Evolutionary conservation across 164 flowering plant species (phyloP).

Genomic region (Umbilicus rupestris): DNA sequence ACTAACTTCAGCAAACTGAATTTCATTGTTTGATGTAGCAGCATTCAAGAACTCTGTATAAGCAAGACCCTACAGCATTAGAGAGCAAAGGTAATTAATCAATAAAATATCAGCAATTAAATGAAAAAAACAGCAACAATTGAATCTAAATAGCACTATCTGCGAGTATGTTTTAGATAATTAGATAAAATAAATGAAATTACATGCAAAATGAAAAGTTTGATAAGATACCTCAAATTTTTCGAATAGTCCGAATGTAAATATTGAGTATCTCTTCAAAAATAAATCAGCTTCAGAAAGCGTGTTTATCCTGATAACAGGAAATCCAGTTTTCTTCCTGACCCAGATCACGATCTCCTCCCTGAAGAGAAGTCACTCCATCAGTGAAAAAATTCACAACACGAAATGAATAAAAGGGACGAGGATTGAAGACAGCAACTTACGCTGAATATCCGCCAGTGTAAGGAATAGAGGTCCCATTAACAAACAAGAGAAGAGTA

Average conservation of each 20-base stretch:
- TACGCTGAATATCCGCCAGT: conserved; percentile 79
- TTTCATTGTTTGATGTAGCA: conserved; percentile 59
- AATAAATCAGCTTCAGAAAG: conserved; percentile 49
- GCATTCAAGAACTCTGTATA: conserved; percentile 70
- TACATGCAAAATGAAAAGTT: background rate
- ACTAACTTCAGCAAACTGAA: conserved; percentile 72
- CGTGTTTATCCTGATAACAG: conserved; percentile 53
- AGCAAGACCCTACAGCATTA: conserved; percentile 44
- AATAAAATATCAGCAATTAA: background rate
- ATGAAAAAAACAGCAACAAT: background rate
- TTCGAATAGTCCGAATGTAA: conserved; percentile 59
- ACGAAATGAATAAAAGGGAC: background rate
- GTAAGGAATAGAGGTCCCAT: conserved; percentile 61
- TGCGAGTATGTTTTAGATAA: background rate
- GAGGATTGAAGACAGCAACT: conserved; percentile 17
- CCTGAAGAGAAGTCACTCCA: conserved; percentile 27
- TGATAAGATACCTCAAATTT: conserved; percentile 55
- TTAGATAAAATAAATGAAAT: background rate
- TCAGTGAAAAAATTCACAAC: background rate
- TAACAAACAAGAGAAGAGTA: conserved; percentile 66
- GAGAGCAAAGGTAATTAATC: background rate
- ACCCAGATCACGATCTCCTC: conserved; percentile 84
- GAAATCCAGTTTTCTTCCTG: conserved; percentile 73
- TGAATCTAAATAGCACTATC: background rate
- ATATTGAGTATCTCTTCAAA: conserved; percentile 38